Percentiles rank a stretch among this genome's conserved stretches.
Evolutionary conservation across 2,329 filamentous ascomycete species (phyloP).

Genomic region (Eurotiales sp.): DNA sequence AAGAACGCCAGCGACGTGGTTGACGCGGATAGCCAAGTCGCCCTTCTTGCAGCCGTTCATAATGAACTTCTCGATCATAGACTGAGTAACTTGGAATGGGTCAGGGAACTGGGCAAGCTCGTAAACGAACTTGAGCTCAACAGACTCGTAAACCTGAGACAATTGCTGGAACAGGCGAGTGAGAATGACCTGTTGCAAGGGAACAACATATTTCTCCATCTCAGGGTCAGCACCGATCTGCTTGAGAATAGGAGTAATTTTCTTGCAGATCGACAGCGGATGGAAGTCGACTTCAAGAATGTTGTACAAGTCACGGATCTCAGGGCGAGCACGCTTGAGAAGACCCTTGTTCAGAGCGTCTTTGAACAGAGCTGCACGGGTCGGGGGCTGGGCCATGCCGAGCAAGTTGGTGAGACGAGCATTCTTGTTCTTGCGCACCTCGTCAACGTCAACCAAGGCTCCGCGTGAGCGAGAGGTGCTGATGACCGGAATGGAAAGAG

Average conservation of each 20-base stretch:
- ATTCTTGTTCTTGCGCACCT: slow-evolving; percentile 98
- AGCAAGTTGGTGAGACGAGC: slow-evolving; percentile 92
- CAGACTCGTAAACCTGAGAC: slow-evolving; percentile 97
- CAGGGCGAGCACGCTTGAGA: slow-evolving; percentile 83
- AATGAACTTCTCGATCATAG: slow-evolving; percentile 99
- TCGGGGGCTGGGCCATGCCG: slow-evolving; percentile 86
- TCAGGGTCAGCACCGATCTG: slow-evolving; percentile 91
- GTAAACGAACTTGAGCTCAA: slow-evolving; percentile 90
- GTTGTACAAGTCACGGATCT: slow-evolving; percentile 96
- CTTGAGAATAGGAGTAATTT: slow-evolving; percentile 92
- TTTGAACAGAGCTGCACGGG: slow-evolving; percentile 86
- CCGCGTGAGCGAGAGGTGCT: slow-evolving; percentile 95
- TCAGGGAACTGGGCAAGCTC: slow-evolving; percentile 93
- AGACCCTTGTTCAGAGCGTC: slow-evolving; percentile 94
- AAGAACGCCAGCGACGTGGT: slow-evolving; percentile 89
- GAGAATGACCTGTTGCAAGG: slow-evolving; percentile 96
- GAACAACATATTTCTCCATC: slow-evolving; percentile 95
- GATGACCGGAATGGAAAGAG: slow-evolving; percentile 97
- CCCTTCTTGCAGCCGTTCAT: slow-evolving; percentile 99
- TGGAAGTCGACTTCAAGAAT: slow-evolving; percentile 99
- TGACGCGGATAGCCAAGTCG: slow-evolving; percentile 90
- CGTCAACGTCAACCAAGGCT: slow-evolving; percentile 93
- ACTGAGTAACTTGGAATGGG: slow-evolving; percentile 85
- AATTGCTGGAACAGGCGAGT: slow-evolving; percentile 98
- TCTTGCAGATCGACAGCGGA: slow-evolving; percentile 96